These are phyloP conservation scores for Akebia trifoliata DNA, from an alignment of 164 flowering plant species.

Conservation along the genomic window DNA sequence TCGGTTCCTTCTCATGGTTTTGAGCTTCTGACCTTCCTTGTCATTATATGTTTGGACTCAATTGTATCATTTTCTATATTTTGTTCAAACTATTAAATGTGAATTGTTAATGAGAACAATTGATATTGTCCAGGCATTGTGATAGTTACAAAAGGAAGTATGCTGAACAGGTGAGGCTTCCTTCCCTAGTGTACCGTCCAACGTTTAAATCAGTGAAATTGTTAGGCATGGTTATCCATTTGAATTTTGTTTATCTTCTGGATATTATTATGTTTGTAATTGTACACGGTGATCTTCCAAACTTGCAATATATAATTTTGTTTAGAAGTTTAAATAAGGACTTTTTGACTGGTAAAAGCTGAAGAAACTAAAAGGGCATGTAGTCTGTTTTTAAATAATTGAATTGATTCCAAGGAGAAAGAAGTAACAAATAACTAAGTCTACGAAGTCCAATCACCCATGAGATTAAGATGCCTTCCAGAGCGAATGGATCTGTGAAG, in stretches of 20 bases:
- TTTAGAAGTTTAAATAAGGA: too few relatives aligned
- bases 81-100: background rate
- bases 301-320: too few relatives aligned
- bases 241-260: background rate
- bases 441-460: too few relatives aligned
- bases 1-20: slow-evolving; percentile 18
- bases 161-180: slow-evolving; percentile 47
- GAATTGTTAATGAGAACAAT: slow-evolving; percentile 2
- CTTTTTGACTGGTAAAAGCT: too few relatives aligned
- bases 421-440: too few relatives aligned
- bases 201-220: background rate
- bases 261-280: background rate
- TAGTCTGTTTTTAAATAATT: too few relatives aligned
- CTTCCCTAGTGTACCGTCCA: background rate
- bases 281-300: too few relatives aligned
- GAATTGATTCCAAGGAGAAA: too few relatives aligned
- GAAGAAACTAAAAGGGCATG: too few relatives aligned
- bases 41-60: slow-evolving; percentile 1
- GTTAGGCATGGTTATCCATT: background rate
- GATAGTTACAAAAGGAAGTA: slow-evolving; percentile 54
- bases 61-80: background rate
- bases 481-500: too few relatives aligned
- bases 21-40: background rate
- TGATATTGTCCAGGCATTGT: slow-evolving; percentile 39
- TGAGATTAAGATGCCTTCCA: too few relatives aligned